Conservation (phyloP, 139 green algal species). For the Mesostigma viride region DNA sequence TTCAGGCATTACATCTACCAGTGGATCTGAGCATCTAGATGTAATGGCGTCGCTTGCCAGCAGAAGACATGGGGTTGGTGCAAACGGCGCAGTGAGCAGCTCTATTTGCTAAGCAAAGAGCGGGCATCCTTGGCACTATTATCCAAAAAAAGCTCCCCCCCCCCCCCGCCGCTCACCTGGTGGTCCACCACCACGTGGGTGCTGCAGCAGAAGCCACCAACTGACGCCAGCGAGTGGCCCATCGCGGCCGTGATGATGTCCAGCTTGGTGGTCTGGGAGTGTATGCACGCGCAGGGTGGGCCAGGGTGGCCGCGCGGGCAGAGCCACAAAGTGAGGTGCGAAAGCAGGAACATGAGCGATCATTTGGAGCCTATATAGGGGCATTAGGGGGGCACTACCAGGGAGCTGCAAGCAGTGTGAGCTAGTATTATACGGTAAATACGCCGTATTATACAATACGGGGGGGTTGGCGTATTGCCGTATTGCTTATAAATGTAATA, state of each 20-base stretch:
- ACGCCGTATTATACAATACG: too few species aligned
- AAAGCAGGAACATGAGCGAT: not conserved
- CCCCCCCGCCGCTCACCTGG: conserved; percentile 48
- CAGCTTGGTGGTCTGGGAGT: conserved; percentile 35
- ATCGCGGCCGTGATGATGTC: conserved; percentile 82
- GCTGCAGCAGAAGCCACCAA: conserved; percentile 73
- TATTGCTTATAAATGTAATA: too few species aligned
- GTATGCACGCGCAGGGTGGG: not conserved
- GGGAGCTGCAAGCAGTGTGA: too few species aligned
- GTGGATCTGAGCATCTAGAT: not conserved
- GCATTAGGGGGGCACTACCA: too few species aligned
- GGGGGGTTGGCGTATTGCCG: too few species aligned
- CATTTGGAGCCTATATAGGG: not conserved
- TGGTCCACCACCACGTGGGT: conserved; percentile 76
- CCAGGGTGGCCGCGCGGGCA: not conserved
- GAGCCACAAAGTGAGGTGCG: not conserved
- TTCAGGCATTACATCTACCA: not conserved
- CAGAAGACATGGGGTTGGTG: not conserved
- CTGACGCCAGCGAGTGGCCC: conserved; percentile 64
- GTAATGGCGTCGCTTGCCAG: not conserved
- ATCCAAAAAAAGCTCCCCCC: not conserved
- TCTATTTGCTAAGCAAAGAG: not conserved
- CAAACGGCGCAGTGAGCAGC: not conserved
- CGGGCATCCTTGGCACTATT: not conserved
- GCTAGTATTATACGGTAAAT: too few species aligned